Evolutionary conservation across 2,329 filamentous ascomycete genomes (phyloP).

Genomic region (Verticillium zaregamsianum): DNA sequence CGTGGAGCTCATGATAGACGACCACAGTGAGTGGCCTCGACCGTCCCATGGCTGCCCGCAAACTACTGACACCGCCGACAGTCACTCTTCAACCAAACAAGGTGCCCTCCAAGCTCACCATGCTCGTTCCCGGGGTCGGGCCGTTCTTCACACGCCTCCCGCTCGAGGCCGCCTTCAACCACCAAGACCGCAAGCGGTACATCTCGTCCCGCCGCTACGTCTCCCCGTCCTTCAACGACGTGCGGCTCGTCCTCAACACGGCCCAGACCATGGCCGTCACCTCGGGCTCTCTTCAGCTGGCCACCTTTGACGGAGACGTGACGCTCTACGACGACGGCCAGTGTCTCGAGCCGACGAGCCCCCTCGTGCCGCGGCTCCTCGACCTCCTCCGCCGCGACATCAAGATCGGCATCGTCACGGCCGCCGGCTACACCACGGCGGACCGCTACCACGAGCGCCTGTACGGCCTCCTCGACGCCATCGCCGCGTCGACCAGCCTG

Average conservation of each 20-base stretch:
- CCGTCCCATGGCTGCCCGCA: not conserved
- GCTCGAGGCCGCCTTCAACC: constrained; percentile 85
- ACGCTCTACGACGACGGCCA: constrained; percentile 91
- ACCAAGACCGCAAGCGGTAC: constrained; percentile 78
- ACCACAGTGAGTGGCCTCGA: constrained; percentile 66
- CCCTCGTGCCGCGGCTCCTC: constrained; percentile 63
- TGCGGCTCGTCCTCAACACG: constrained; percentile 88
- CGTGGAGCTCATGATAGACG: constrained; percentile 85
- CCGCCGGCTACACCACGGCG: constrained; percentile 88
- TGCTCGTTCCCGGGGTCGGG: constrained; percentile 88
- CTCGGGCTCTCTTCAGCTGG: constrained; percentile 68
- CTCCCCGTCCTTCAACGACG: constrained; percentile 94
- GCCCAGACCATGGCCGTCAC: constrained; percentile 93
- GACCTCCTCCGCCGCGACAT: constrained; percentile 74
- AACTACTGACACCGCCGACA: constrained; percentile 24
- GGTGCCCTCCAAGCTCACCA: constrained; percentile 82
- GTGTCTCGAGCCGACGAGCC: constrained; percentile 69
- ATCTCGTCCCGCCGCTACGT: constrained; percentile 93
- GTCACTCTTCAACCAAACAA: constrained; percentile 67
- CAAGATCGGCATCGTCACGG: constrained; percentile 92
- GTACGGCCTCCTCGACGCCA: constrained; percentile 78
- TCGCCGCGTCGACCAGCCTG: constrained; percentile 56
- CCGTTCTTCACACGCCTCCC: constrained; percentile 87
- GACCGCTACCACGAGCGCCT: constrained; percentile 83
- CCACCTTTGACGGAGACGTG: constrained; percentile 97